Evolutionary conservation across 371 early-diverging fungal species (phyloP), one percentile per base, ranked within the genome.

Genomic region (Mortierella sp.): DNA sequence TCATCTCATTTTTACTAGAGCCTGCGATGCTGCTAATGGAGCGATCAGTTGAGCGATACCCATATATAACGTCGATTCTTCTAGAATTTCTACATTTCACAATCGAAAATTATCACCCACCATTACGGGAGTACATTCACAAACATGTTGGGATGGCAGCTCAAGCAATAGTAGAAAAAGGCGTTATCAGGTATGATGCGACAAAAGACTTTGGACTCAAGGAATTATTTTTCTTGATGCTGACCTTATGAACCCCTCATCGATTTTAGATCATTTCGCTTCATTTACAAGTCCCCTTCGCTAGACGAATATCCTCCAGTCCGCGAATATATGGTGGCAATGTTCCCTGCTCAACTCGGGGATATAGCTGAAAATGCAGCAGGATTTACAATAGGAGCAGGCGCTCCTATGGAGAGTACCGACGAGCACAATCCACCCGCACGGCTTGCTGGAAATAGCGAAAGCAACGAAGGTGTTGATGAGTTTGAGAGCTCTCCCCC

Each of bases 1-100:
- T 41, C 8, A 16, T 38, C 40, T 36, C 38, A 4, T 5, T 11
- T 48, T 15, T 2, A 45, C 67, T 86, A 85, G 94, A 94, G 71
- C 94, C 94, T 0, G 91, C 91, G 1, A 90, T 93, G 84, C 83
- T 94, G 13, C 81, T 94, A 1, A 91, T 94, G 87, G 91, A 93
- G 62, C 76, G 90, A 43, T 94, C 94, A 0, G 84, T 90, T 3
- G 92, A 93, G 58, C 70, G 88, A 52, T 91, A 94, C 67, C 86
- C 92, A 6, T 87, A 87, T 60, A 86, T 94, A 47, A 92, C 94
- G 0, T 76, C 85, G 9, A 88, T 86, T 32, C 70, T 93, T 8
- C 75, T 94, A 45, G 94, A 94, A 71, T 94, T 90, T 66, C 62
- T 94, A 28, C 85, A 79, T 33, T 86, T 85, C 59, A 77, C 86